Conservation (phyloP, 2,329 filamentous ascomycete species). For the Pseudocercospora musae region DNA sequence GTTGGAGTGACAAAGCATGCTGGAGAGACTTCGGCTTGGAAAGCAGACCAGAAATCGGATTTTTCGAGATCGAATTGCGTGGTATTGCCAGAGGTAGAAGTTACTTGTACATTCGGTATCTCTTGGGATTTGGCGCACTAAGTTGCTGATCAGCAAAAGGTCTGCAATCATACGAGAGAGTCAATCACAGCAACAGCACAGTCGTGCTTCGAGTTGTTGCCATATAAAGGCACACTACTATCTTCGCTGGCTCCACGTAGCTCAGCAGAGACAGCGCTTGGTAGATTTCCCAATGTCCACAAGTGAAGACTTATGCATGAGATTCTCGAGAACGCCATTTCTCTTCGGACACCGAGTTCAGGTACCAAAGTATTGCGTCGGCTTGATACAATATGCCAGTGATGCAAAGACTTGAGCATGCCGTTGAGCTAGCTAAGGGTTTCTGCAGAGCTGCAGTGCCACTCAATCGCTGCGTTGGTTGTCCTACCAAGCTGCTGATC, state of each 20-base stretch:
- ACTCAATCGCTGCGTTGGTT: background rate
- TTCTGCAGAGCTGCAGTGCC: background rate
- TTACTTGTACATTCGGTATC: background rate
- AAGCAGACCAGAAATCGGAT: slow-evolving; percentile 16
- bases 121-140: background rate
- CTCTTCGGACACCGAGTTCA: background rate
- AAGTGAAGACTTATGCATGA: background rate
- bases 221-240: background rate
- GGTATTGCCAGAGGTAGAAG: background rate
- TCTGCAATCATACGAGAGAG: background rate
- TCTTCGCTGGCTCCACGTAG: background rate
- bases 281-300: background rate
- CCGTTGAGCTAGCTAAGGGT: background rate
- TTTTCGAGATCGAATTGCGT: slow-evolving; percentile 1
- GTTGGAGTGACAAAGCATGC: slow-evolving; percentile 19
- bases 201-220: background rate
- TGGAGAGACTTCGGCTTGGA: slow-evolving; percentile 14
- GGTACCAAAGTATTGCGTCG: background rate
- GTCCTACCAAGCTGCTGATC: background rate
- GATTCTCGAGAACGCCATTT: background rate
- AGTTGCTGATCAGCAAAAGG: background rate
- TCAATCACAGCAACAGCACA: background rate
- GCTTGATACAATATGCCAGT: background rate
- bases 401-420: background rate
- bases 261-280: background rate